Evolutionary conservation across 2,329 filamentous ascomycete species (phyloP), one percentile per base, ranked within the genome.

Genomic region (Claviceps fusiformis): DNA sequence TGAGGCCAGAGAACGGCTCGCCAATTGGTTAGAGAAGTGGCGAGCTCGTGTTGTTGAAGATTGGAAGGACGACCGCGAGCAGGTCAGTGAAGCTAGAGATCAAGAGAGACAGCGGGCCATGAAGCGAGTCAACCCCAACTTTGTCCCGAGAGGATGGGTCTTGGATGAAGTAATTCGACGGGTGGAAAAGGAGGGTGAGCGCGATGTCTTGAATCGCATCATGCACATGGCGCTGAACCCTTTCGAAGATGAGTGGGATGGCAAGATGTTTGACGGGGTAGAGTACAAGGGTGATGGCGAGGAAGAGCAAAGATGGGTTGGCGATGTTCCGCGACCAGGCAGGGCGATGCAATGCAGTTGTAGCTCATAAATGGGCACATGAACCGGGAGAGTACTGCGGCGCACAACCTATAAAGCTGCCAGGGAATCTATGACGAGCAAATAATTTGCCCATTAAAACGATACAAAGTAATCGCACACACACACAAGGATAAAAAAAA

Each of bases 331-430:
- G 0, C 82, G 79, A 66, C 77, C 77, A 49, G 82, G 84, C 70
- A 80, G 89, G 61, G 87, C 87, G 39, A 83, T 95, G 80, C 92
- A 96, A 74, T 97, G 93, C 69, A 95, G 89, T 67, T 98, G 93
- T 71, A 95, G 89, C 67, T 96, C 92, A 29, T 95, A 75, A 9
- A 7, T 24, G 41, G n/a, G 11, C 24, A 17, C 7, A 41, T 53
- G 13, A 44, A 31, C 31, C 3, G n/a, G 6, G 35, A 45, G 10
- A 47, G 13, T 35, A 35, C n/a, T 6, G 7, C 8, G 47, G 47
- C n/a, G 17, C 1, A 49, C 46, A 31, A 3, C 13, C 3, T 50
- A n/a, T 24, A 24, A 29, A 13, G 13, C 13, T 47, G 39, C 39
- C 47, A 10, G 27, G 27, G 13, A 24, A 24, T 24, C 24, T 24